Base-by-base conservation (phyloP, 2,329 filamentous ascomycete genomes). In the Botryosphaeria agaves region DNA sequence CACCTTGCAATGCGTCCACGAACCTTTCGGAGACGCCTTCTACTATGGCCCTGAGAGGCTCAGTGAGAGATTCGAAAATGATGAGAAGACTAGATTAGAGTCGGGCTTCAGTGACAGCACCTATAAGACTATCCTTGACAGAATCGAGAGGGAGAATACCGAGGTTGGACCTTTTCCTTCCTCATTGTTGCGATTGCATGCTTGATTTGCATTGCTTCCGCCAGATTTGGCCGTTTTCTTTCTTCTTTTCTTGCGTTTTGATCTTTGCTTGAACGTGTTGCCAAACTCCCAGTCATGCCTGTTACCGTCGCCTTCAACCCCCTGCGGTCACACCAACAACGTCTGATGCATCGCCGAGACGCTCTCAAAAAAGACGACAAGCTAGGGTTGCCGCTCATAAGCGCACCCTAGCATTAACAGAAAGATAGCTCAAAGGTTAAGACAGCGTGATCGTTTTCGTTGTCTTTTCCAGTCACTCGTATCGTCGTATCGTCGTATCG, bases 21-120 rank as follows among this genome's bases (percentile, higher is more conserved):
- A 98, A 60, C 89, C 89, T 4, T 95, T 95, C 56, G 87, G 87
- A 32, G 89, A 95, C 57, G 80, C 85, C 36, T 95, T 87, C 51
- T 95, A 95, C 61, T 95, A 78, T 49, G 87, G 89, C 31, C 85
- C 87, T 5, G 89, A 98, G 59, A 70, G 82, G 42, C 66, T 95
- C 42, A 76, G 79, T 46, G 61, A 69, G 31, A 72, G 89, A 44
- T 98, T 82, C 49, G 75, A 76, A 46, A 52, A 77, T 26, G 80
- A 93, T 40, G 62, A 67, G 44, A 49, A 61, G 36, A 53, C 51
- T 28, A 52, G 61, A 34, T 38, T 50, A 26, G 49, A 66, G 43
- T 78, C 71, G 40, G 79, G 79, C 32, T 82, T 80, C 44, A 56
- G 63, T 26, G 51, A 75, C 29, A 73, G 69, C 41, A 89, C 80